Conservation (phyloP, 352 stramenopile species). For the Pythium aphanidermatum region DNA sequence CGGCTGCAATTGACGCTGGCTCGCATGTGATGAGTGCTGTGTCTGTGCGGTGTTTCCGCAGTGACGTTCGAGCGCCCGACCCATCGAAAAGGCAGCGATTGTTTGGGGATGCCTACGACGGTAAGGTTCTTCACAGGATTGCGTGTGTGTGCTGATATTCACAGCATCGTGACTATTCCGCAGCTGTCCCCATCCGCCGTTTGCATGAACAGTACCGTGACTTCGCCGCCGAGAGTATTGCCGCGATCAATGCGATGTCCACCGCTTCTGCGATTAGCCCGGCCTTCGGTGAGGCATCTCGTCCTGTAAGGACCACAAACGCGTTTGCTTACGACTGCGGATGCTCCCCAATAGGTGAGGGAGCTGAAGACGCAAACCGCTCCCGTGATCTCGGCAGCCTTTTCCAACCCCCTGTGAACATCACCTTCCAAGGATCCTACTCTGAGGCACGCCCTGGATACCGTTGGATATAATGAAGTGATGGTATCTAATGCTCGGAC, state of each 20-base stretch:
- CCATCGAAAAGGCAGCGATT: slow-evolving; percentile 80
- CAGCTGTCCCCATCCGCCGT: slow-evolving; percentile 44
- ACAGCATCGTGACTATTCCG: too few relatives aligned
- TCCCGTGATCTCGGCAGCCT: slow-evolving; percentile 55
- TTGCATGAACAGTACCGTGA: slow-evolving; percentile 70
- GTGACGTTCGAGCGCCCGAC: slow-evolving; percentile 68
- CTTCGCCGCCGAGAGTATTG: slow-evolving; percentile 79
- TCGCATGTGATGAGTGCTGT: too few relatives aligned
- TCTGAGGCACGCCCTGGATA: slow-evolving; percentile 38
- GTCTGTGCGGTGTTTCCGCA: slow-evolving; percentile 15
- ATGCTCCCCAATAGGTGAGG: background rate
- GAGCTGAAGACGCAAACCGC: slow-evolving; percentile 13
- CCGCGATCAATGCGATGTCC: slow-evolving; percentile 43
- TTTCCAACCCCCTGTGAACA: slow-evolving; percentile 63
- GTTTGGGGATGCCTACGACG: slow-evolving; percentile 45
- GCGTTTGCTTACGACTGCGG: too few relatives aligned
- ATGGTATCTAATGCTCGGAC: background rate
- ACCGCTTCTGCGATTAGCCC: slow-evolving; percentile 25
- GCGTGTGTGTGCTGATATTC: too few relatives aligned
- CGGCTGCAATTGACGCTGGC: too few relatives aligned
- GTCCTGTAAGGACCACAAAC: too few relatives aligned
- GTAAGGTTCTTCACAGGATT: slow-evolving; percentile 8
- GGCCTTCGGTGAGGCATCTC: slow-evolving; percentile 32
- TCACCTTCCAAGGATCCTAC: slow-evolving; percentile 82
- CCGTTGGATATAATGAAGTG: slow-evolving; percentile 2